Evolutionary conservation across 345 rosid species (phyloP), one percentile per base, ranked within the genome.

Genomic region (Cardamine occulta): DNA sequence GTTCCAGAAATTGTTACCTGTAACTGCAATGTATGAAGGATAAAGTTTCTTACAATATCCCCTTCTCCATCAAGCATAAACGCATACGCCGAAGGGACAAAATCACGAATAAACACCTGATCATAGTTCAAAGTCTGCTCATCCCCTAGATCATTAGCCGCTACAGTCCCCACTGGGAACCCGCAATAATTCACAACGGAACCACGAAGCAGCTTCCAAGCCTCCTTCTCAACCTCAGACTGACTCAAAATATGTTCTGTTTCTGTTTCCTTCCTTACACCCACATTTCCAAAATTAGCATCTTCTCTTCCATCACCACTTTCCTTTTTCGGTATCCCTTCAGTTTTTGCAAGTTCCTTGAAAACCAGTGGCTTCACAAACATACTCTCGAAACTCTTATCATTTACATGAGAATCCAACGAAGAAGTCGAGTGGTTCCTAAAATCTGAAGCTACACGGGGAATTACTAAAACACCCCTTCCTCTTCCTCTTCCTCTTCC

Each of bases 101-200:
- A 94, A 82, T 94, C 97, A 18, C 98, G 97, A 66, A 94, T 89
- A 80, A 94, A 94, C 63, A 94, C 91, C 70, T 94, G 98, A 79
- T 94, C 97, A 75, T 94, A 94, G 73, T 91, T 94, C 86, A 88
- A 73, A 3, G 88, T 87, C 70, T 85, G 93, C 72, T 75, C 86
- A 49, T 90, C 90, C 17, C 86, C 87, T 10, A 88, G 90, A 79
- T 88, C 89, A 74, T 78, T 87, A 59, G 97, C 98, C 0, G 98
- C 97, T 26, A 91, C 84, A 0, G 97, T 94, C 68, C 97, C 98
- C 67, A 91, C 96, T 0, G 93, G 98, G 23, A 82, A 82, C 19
- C 93, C 97, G 42, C 89, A 91, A 34, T 91, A 94, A 72, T 65
- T 85, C 77, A 94, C 96, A 37, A 90, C 81, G 0, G 96, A 80